These are phyloP conservation scores for Ascochyta viciae-villosae DNA, from an alignment of 2,329 filamentous ascomycete species.

Conservation along the genomic window DNA sequence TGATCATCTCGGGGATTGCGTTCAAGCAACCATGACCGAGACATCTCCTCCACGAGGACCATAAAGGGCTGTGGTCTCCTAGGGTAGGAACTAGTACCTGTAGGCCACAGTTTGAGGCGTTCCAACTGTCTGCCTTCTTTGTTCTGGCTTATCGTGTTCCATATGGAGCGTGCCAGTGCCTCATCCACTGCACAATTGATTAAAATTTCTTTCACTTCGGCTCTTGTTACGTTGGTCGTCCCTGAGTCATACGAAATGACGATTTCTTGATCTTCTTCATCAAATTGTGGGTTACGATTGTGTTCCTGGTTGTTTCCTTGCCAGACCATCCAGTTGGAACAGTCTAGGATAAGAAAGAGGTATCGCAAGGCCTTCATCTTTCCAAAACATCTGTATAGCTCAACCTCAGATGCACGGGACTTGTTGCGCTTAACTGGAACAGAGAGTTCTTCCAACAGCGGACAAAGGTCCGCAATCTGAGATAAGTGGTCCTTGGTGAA, in stretches of 20 bases:
- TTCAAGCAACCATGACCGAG: no score
- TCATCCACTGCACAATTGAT: constrained; percentile 34
- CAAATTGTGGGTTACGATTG: constrained; percentile 8
- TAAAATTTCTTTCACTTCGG: constrained; percentile 22
- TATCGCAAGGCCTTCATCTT: constrained; percentile 20
- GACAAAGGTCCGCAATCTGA: constrained; percentile 23
- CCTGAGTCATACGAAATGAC: no score
- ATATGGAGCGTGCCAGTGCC: constrained; percentile 29
- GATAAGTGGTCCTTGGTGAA: constrained; percentile 20
- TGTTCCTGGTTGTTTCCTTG: constrained; percentile 17
- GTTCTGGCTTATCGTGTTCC: constrained; percentile 20
- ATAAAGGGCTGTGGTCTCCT: constrained; percentile 6
- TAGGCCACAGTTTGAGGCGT: constrained; percentile 28
- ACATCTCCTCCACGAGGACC: not conserved
- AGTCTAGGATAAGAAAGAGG: constrained; percentile 25
- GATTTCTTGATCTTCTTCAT: constrained; percentile 14
- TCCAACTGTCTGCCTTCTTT: constrained; percentile 26
- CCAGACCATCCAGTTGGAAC: constrained; percentile 18
- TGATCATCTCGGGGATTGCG: no score
- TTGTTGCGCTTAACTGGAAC: constrained; percentile 27
- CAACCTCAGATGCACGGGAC: constrained; percentile 23
- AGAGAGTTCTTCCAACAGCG: constrained; percentile 22
- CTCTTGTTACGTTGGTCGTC: not conserved
- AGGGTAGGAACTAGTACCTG: not conserved
- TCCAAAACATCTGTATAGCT: constrained; percentile 26